These are phyloP conservation scores for Eucalyptus cladocalyx DNA, from an alignment of 345 rosid species.

Conservation along the genomic window DNA sequence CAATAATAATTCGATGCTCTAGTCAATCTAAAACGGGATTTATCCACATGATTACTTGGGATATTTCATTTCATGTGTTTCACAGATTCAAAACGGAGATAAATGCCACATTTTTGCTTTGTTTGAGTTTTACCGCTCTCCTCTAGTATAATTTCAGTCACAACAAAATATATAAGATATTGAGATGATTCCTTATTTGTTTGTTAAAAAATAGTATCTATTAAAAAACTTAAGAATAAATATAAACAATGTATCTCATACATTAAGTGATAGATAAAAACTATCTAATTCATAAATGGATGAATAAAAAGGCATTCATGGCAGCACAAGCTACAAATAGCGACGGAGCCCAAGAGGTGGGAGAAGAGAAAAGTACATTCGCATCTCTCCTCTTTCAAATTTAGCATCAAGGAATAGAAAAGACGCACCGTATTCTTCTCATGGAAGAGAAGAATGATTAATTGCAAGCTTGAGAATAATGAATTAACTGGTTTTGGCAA, in stretches of 20 bases:
- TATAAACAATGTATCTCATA: too few relatives aligned
- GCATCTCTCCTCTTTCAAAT: neutral
- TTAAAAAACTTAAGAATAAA: too few relatives aligned
- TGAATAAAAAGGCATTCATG: neutral
- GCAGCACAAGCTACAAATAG: neutral
- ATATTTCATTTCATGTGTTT: neutral
- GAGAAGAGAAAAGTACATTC: neutral
- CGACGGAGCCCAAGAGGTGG: neutral
- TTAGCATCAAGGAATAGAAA: neutral
- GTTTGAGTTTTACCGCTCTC: neutral
- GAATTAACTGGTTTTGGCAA: too few relatives aligned
- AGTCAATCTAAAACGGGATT: neutral
- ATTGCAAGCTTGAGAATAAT: too few relatives aligned
- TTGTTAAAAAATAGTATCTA: accelerated
- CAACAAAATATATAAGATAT: too few relatives aligned
- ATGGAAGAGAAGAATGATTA: too few relatives aligned
- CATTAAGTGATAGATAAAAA: too few relatives aligned
- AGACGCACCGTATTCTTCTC: too few relatives aligned
- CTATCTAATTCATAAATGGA: neutral
- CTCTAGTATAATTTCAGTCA: accelerated
- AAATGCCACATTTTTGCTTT: neutral
- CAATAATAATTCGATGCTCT: neutral
- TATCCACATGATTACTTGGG: accelerated
- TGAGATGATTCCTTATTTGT: too few relatives aligned
- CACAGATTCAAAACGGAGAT: accelerated